Evolutionary conservation across 2,329 filamentous ascomycete genomes (phyloP), one percentile per base, ranked within the genome.

Genomic region (Fusarium pseudograminearum): DNA sequence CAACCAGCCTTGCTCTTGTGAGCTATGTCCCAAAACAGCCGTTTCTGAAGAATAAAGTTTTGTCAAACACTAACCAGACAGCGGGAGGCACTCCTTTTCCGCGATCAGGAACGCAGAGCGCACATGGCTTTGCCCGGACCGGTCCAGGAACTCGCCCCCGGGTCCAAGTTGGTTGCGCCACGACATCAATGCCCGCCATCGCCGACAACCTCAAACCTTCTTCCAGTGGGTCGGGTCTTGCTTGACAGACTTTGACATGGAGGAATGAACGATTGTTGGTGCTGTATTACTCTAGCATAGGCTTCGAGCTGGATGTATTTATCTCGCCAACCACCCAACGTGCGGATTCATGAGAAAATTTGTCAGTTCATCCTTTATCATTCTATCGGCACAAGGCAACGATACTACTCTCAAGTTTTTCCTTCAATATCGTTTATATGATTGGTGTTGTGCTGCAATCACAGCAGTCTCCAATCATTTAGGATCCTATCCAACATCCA

Each of bases 181-280:
- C 52, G 41, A 31, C 51, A 36, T 58, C 47, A 44, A 54, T 50
- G 50, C 36, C 42, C 36, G 38, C 54, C 57, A 54, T 59, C 60
- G 45, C 58, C 44, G 57, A 53, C 28, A 20, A 53, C 57, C 65
- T 72, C 63, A 67, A 38, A 62, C 57, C 65, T 73, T 69, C 20
- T 28, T 45, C 42, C 10, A 30, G 59, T 69, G 66, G 72, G 53
- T 34, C 50, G 54, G 44, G 44, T 30, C 50, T 51, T 16, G 40
- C 47, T 56, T 44, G 22, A 33, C 24, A 57, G 54, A 42, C 46
- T 46, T 61, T 62, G 56, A 44, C 48, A 57, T 59, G 31, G 31
- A 58, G 20, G 26, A 30, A 50, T 16, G 20, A 24, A 30, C 14
- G 47, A 50, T 40, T 61, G 24, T 38, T 51, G 60, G 48, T 47